These are phyloP conservation scores for Ogataea paraovalis DNA, from an alignment of 805 yeast species.

Conservation along the genomic window DNA sequence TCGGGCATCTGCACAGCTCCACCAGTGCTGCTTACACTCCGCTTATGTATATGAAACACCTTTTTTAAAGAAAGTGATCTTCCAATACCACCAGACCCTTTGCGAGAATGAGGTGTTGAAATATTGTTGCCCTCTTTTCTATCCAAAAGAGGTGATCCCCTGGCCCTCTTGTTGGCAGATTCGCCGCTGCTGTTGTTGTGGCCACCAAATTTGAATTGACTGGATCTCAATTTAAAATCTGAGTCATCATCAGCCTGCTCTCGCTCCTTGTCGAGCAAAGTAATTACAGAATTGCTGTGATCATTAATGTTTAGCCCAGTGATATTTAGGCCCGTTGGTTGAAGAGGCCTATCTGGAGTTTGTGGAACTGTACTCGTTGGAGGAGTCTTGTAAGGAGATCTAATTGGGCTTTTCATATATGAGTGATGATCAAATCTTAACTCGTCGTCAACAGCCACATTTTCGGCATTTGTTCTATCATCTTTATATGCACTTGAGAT, in stretches of 20 bases:
- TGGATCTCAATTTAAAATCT: slow-evolving; percentile 9
- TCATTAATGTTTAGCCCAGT: slow-evolving; percentile 12
- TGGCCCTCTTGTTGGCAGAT: neutral
- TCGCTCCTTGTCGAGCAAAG: neutral
- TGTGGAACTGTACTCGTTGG: slow-evolving; percentile 13
- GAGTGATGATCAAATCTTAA: slow-evolving; percentile 1
- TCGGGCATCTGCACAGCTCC: slow-evolving; percentile 4
- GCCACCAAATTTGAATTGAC: slow-evolving; percentile 19
- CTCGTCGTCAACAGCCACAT: neutral
- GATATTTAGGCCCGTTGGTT: slow-evolving; percentile 21
- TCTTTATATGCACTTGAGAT: too few relatives aligned
- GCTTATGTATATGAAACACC: slow-evolving; percentile 26
- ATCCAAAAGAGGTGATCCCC: neutral
- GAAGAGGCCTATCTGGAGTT: slow-evolving; percentile 12
- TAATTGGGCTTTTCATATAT: slow-evolving; percentile 11
- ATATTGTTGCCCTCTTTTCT: neutral
- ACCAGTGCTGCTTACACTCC: slow-evolving; percentile 19
- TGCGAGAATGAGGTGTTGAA: slow-evolving; percentile 13
- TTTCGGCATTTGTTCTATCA: neutral
- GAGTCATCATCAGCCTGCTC: slow-evolving; percentile 6
- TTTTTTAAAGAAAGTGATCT: slow-evolving; percentile 23
- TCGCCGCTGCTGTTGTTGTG: neutral
- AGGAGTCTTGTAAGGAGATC: slow-evolving; percentile 12
- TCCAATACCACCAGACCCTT: slow-evolving; percentile 19
- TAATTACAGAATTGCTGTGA: slow-evolving; percentile 1